Evolutionary conservation across 2,329 filamentous ascomycete species (phyloP).

Genomic region (Microsporum ferrugineum): DNA sequence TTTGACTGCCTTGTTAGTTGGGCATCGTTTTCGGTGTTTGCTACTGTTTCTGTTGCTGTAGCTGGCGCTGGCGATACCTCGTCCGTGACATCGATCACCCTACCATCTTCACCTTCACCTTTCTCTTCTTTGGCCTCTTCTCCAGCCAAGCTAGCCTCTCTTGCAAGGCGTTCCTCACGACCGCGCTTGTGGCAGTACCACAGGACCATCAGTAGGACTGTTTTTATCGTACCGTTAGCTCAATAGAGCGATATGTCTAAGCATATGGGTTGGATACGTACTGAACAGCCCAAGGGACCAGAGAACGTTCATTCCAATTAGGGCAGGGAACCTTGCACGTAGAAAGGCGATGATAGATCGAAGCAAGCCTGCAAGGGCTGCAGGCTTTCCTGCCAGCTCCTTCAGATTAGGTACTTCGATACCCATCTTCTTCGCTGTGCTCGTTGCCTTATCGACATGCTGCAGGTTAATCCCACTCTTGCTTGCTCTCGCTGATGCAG

Average conservation of each 20-base stretch:
- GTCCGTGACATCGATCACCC: slow-evolving; percentile 1
- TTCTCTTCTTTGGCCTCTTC: background rate
- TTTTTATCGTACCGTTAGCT: background rate
- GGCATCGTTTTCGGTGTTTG: background rate
- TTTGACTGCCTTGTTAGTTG: background rate
- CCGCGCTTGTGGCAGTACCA: slow-evolving; percentile 99
- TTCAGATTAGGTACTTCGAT: slow-evolving; percentile 61
- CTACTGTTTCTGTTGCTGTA: background rate
- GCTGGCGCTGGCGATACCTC: background rate
- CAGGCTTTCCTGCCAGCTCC: slow-evolving; percentile 71
- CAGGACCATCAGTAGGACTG: slow-evolving; percentile 80
- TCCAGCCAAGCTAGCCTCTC: slow-evolving; percentile 26
- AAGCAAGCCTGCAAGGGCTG: slow-evolving; percentile 72
- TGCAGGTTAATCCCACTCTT: slow-evolving; percentile 49
- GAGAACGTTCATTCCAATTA: slow-evolving; percentile 81
- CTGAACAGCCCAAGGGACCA: slow-evolving; percentile 81
- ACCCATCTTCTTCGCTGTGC: slow-evolving; percentile 53
- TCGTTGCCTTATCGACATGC: slow-evolving; percentile 41
- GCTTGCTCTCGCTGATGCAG: slow-evolving; percentile 55
- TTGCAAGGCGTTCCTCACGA: slow-evolving; percentile 67
- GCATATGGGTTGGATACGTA: slow-evolving; percentile 38
- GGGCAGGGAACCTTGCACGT: slow-evolving; percentile 76
- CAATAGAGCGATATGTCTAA: background rate
- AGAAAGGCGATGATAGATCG: slow-evolving; percentile 84
- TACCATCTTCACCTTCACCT: background rate